These are phyloP conservation scores for Penstemon newberryi DNA, from an alignment of 257 asterid species.

Conservation along the genomic window DNA sequence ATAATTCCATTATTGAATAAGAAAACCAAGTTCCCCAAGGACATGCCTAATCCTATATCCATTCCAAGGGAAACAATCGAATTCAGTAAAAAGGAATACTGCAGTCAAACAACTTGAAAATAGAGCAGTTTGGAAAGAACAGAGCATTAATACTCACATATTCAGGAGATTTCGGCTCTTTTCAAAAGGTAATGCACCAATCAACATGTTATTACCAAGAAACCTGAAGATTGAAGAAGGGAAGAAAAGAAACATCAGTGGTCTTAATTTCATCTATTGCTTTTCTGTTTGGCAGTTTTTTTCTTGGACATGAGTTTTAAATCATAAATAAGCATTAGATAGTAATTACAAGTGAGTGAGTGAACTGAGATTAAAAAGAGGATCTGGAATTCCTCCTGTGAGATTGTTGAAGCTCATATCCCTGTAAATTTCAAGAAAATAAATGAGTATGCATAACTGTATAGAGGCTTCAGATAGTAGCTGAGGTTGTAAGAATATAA, in stretches of 20 bases:
- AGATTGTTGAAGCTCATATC: conserved; percentile 90
- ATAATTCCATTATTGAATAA: background rate
- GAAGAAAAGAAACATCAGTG: background rate
- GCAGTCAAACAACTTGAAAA: too few relatives aligned
- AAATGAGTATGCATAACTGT: background rate
- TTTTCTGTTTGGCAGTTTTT: background rate
- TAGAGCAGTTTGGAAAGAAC: background rate
- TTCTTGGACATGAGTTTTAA: background rate
- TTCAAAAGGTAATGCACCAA: conserved; percentile 56
- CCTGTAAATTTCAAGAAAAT: conserved; percentile 43
- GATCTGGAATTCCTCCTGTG: conserved; percentile 55
- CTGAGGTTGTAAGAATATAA: background rate
- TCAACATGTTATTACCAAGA: conserved; percentile 75
- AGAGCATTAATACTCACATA: conserved; percentile 46
- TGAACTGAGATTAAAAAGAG: conserved; percentile 51
- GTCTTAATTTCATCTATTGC: background rate
- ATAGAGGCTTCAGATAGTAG: background rate
- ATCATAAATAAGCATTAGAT: conserved; percentile 14
- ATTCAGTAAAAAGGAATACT: too few relatives aligned
- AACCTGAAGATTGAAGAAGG: conserved; percentile 48
- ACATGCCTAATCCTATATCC: too few relatives aligned
- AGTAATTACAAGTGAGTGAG: conserved; percentile 55
- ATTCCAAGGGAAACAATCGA: too few relatives aligned
- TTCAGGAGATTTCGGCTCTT: conserved; percentile 45
- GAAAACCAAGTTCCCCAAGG: too few relatives aligned